Conservation (phyloP, 306 rosid species). For the Cucumis sativus region Cucumber_9930_V3 NC_026660.2:25667501-25668000, state of each 20-base stretch:
- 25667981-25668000: background rate
- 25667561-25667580: constrained; percentile 92
- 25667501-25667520: constrained; percentile 55
- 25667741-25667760: constrained; percentile 32
- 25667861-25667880: constrained; percentile 52
- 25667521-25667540: constrained; percentile 87
- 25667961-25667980: background rate
- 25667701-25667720: constrained; percentile 59
- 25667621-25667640: background rate
- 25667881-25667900: constrained; percentile 70
- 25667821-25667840: constrained; percentile 36
- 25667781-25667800: constrained; percentile 59
- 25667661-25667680: background rate
- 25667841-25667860: constrained; percentile 47
- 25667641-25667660: background rate
- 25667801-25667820: constrained; percentile 53
- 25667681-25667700: constrained; percentile 14
- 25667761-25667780: constrained; percentile 26
- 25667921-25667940: constrained; percentile 33
- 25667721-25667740: constrained; percentile 31
- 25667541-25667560: constrained; percentile 75
- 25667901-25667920: constrained; percentile 84
- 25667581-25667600: constrained; percentile 89
- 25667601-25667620: constrained; percentile 83
- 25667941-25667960: background rate